Evolutionary conservation across 2,329 filamentous ascomycete species (phyloP).

Genomic region (Akanthomyces lecanii): DNA sequence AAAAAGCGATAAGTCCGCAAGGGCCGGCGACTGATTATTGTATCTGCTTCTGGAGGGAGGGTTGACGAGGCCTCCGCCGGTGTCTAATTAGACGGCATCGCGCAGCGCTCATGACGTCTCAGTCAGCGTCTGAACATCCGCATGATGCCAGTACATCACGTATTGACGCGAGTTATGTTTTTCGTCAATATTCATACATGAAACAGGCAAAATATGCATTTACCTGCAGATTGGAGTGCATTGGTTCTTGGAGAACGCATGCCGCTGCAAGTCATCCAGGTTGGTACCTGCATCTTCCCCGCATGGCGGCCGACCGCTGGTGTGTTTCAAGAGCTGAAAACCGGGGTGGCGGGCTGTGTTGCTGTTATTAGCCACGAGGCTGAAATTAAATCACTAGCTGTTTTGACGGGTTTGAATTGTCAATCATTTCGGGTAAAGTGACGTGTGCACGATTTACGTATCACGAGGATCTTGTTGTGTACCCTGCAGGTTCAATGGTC

Average conservation of each 20-base stretch:
- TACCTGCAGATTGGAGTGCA: neutral
- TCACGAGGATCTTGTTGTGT: neutral
- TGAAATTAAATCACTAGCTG: neutral
- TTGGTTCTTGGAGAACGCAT: neutral
- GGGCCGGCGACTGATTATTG: neutral
- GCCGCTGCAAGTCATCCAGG: neutral
- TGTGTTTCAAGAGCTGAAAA: slow-evolving; percentile 11
- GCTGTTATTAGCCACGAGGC: slow-evolving; percentile 5
- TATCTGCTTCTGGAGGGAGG: neutral
- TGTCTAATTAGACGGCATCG: neutral
- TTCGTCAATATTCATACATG: too few relatives aligned
- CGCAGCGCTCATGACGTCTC: neutral
- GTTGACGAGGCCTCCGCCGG: neutral
- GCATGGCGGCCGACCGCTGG: neutral
- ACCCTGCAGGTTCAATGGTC: neutral
- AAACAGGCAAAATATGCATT: neutral
- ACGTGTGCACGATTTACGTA: neutral
- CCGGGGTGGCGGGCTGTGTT: neutral
- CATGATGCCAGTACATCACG: neutral
- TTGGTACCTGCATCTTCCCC: neutral
- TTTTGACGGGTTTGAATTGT: neutral
- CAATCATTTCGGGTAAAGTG: neutral
- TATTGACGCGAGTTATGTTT: neutral
- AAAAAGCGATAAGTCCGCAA: neutral
- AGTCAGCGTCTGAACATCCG: slow-evolving; percentile 1